Evolutionary conservation across 208 protist genomes (phyloP), one percentile per base, ranked within the genome.

Genomic region (Porcisia deanei): DNA sequence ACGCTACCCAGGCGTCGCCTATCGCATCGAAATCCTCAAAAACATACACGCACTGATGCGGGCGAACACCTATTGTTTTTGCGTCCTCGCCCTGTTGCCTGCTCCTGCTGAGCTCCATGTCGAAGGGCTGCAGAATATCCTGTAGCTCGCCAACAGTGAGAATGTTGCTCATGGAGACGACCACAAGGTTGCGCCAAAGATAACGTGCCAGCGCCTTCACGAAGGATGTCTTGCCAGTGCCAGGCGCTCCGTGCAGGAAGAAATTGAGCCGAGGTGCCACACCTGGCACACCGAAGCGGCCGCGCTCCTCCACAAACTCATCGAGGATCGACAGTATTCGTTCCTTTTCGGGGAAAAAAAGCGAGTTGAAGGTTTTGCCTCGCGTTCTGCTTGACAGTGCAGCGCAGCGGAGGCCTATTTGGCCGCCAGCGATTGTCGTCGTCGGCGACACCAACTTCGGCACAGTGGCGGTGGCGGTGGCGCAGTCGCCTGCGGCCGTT

Each of bases 191-290:
- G 12, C 96, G 91, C 43, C 73, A 63, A 54, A 96, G 80, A 69
- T 92, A 76, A 7, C 71, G 66, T n/a, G 96, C 96, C 25, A 98
- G 85, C 7, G 90, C 89, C 70, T 95, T 95, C 30, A 97, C 88
- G 55, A 96, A 81, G 43, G 89, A 93, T 18, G 97, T 99, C 82
- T 99, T 99, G 37, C 92, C 97, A 9, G 97, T 98, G 0, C 98
- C 98, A 14, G 97, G 96, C 30, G 95, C 87, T 8, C 97, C 97
- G 85, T 98, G 74, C 22, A 99, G 75, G 22, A 98, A 89, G 43
- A 97, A 82, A 43, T 85, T 87, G 2, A 98, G 80, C 47, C 90
- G 85, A 43, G 93, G 80, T 39, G 86, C 75, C n/a, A 90, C 85
- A 1, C 89, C 91, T 0, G 90, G 87, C 5, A 93, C 72, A 14